These are phyloP conservation scores for Termitomyces sp. DNA, from an alignment of 768 basidiomycete genomes.

Conservation along the genomic window DNA sequence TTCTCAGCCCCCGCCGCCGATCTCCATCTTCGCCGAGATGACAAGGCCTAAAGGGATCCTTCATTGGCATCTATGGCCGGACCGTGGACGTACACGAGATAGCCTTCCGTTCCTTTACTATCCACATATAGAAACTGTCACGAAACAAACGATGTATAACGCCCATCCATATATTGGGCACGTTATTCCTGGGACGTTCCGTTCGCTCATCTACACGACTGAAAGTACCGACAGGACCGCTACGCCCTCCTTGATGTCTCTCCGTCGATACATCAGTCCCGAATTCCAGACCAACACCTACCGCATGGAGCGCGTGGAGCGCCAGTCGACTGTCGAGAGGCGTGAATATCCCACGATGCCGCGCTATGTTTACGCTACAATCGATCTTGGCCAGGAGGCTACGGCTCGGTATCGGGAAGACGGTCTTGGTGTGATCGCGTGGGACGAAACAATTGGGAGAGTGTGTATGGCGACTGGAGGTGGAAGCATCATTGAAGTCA, in stretches of 20 bases:
- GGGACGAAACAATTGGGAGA: slow-evolving; percentile 63
- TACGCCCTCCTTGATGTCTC: slow-evolving; percentile 24
- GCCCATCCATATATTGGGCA: slow-evolving; percentile 17
- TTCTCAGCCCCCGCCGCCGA: slow-evolving; percentile 28
- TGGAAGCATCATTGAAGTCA: slow-evolving; percentile 33
- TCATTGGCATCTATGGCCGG: slow-evolving; percentile 29
- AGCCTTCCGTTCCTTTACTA: slow-evolving; percentile 21
- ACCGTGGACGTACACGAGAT: slow-evolving; percentile 5
- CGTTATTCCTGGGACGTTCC: slow-evolving; percentile 37
- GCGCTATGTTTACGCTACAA: slow-evolving; percentile 8
- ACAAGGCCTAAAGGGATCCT: slow-evolving; percentile 23
- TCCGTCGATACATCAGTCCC: slow-evolving; percentile 35
- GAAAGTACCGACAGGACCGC: slow-evolving; percentile 24
- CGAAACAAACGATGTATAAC: not conserved
- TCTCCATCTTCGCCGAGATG: slow-evolving; percentile 32
- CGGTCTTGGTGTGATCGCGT: slow-evolving; percentile 47
- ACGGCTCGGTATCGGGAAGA: slow-evolving; percentile 11
- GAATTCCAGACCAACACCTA: not conserved
- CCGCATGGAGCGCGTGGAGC: not conserved
- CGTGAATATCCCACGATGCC: slow-evolving; percentile 17
- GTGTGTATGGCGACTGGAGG: slow-evolving; percentile 44
- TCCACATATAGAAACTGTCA: slow-evolving; percentile 17
- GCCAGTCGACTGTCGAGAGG: slow-evolving; percentile 11
- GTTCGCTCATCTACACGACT: slow-evolving; percentile 36
- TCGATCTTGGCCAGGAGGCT: slow-evolving; percentile 8